A percentile compares a stretch with the other conserved stretches of the same genome.
Evolutionary conservation across 495 filamentous ascomycete genomes (phyloP).

Genomic region (Tuber aestivum): DNA sequence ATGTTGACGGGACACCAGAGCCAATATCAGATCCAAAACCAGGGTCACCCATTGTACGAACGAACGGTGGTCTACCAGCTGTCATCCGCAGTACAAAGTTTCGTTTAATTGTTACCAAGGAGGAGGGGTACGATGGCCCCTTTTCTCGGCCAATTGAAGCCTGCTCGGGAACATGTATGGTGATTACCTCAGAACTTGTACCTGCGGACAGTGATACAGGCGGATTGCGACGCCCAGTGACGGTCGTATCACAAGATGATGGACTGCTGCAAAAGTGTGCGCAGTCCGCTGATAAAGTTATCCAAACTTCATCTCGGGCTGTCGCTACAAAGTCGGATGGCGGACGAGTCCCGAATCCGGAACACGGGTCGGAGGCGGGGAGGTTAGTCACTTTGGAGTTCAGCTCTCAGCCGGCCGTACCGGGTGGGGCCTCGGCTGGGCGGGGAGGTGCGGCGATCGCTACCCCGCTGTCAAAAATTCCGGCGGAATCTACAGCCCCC

Average conservation of each 20-base stretch:
- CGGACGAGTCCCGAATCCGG: not conserved
- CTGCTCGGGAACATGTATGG: constrained; percentile 14
- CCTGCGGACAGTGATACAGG: too few species aligned
- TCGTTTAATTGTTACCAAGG: constrained; percentile 16
- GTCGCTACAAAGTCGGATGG: not conserved
- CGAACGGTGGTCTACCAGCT: not conserved
- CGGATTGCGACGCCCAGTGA: not conserved
- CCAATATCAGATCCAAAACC: not conserved
- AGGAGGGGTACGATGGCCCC: not conserved
- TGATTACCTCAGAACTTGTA: constrained; percentile 13
- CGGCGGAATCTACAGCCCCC: too few species aligned
- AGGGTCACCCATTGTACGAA: not conserved
- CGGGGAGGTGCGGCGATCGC: too few species aligned
- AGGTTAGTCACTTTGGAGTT: not conserved
- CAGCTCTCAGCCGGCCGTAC: not conserved
- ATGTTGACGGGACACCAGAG: not conserved
- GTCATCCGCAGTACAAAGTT: not conserved
- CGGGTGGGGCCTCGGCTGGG: too few species aligned
- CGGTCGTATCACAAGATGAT: not conserved
- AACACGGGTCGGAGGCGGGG: not conserved
- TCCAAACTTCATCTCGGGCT: not conserved
- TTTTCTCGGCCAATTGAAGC: not conserved
- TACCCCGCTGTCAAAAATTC: too few species aligned
- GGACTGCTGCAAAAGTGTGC: not conserved
- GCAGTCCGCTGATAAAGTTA: not conserved